Conservation (phyloP, 2,329 filamentous ascomycete species). For the Daldinia eschscholtzii region DNA sequence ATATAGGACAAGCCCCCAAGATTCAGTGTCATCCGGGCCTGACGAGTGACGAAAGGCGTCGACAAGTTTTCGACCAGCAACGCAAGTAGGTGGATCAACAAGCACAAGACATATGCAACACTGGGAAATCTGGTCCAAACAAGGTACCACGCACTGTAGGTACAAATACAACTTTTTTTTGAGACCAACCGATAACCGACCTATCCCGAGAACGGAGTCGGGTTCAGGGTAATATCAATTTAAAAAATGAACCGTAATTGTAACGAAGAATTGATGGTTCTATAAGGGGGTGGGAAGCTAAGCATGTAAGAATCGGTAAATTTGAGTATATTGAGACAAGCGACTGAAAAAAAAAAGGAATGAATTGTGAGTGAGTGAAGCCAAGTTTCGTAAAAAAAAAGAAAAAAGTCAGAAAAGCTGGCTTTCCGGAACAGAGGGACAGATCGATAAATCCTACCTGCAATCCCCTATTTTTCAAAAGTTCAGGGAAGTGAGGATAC, state of each 20-base stretch:
- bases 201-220: conserved; percentile 32
- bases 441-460: conserved; percentile 39
- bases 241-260: conserved; percentile 19
- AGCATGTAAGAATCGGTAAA: conserved; percentile 28
- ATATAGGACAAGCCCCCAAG: conserved; percentile 47
- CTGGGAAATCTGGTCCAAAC: conserved; percentile 32
- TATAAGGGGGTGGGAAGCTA: conserved; percentile 3
- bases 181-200: conserved; percentile 14
- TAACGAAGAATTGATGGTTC: conserved; percentile 9
- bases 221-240: conserved; percentile 30
- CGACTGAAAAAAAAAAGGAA: conserved; percentile 24
- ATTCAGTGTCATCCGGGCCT: conserved; percentile 43
- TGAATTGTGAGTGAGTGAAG: conserved; percentile 22
- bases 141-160: conserved; percentile 43
- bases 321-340: conserved; percentile 17
- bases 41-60: conserved; percentile 42
- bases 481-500: conserved; percentile 35
- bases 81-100: conserved; percentile 42
- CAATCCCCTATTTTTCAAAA: conserved; percentile 43
- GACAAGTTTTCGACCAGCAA: conserved; percentile 39
- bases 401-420: conserved; percentile 12
- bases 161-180: conserved; percentile 21
- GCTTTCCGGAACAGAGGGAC: conserved; percentile 24
- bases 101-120: conserved; percentile 44
- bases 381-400: conserved; percentile 27